Evolutionary conservation across 2,329 filamentous ascomycete species (phyloP).

Genomic region (Salinomyces thailandicus): DNA sequence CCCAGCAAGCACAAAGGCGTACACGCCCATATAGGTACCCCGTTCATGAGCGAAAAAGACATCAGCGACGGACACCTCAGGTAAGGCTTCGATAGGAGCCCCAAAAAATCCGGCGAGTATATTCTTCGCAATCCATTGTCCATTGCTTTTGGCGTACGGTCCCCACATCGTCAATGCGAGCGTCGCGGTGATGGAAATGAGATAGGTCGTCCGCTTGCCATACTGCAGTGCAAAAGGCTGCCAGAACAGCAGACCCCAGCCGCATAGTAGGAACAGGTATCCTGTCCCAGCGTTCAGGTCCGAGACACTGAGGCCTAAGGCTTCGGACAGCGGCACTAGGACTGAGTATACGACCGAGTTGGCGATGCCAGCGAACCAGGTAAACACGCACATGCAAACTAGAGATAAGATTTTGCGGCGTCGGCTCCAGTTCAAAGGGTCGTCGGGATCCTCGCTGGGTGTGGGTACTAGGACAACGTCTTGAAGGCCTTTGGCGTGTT

Average conservation of each 20-base stretch:
- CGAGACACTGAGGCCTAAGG: slow-evolving; percentile 36
- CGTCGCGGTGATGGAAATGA: slow-evolving; percentile 33
- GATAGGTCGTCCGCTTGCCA: slow-evolving; percentile 41
- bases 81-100: slow-evolving; percentile 41
- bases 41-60: slow-evolving; percentile 23
- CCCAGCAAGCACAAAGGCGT: slow-evolving; percentile 17
- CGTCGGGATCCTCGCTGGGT: slow-evolving; percentile 32
- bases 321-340: slow-evolving; percentile 37
- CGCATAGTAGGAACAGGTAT: slow-evolving; percentile 13
- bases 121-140: slow-evolving; percentile 39
- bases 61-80: slow-evolving; percentile 25
- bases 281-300: slow-evolving; percentile 42
- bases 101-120: slow-evolving; percentile 39
- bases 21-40: slow-evolving; percentile 21
- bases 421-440: slow-evolving; percentile 20
- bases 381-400: slow-evolving; percentile 36
- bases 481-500: slow-evolving; percentile 19
- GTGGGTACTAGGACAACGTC: slow-evolving; percentile 33
- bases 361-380: slow-evolving; percentile 40
- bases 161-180: slow-evolving; percentile 35
- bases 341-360: slow-evolving; percentile 42
- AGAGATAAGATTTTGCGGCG: slow-evolving; percentile 34
- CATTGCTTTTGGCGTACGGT: slow-evolving; percentile 34
- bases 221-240: slow-evolving; percentile 44
- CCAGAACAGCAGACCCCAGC: slow-evolving; percentile 41